Evolutionary conservation across 352 stramenopile species (phyloP).

Genomic region (Globisporangium alternatum): DNA sequence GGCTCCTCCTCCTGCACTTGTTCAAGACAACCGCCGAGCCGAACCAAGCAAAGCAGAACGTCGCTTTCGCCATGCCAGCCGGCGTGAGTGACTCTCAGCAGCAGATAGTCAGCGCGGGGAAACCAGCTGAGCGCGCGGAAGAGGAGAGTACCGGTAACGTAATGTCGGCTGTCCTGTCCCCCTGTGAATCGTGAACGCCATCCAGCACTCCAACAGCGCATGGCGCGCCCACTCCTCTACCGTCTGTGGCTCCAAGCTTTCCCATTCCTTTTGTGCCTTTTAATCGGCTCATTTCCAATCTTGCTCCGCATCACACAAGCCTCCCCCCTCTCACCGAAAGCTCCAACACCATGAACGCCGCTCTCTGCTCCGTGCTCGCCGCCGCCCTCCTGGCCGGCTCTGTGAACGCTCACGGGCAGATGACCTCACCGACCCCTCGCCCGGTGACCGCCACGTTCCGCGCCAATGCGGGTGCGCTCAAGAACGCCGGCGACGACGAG

Average conservation of each 20-base stretch:
- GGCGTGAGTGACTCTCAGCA: background rate
- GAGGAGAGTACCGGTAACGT: background rate
- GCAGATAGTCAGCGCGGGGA: background rate
- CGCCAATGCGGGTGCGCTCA: slow-evolving; percentile 26
- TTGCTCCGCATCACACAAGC: background rate
- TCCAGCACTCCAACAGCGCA: background rate
- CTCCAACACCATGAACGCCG: slow-evolving; percentile 18
- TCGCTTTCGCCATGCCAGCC: background rate
- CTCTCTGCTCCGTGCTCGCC: slow-evolving; percentile 15
- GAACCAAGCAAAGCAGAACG: background rate
- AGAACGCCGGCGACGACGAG: slow-evolving; percentile 36
- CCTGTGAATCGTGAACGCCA: background rate
- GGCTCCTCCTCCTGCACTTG: background rate
- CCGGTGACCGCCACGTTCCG: slow-evolving; percentile 32
- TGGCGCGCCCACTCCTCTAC: background rate
- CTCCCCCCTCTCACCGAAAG: background rate
- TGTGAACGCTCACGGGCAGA: slow-evolving; percentile 37
- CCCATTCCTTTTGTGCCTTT: background rate
- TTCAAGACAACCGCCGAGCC: background rate
- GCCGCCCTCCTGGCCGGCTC: slow-evolving; percentile 21
- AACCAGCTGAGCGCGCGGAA: slow-evolving; percentile 1
- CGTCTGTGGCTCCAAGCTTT: background rate
- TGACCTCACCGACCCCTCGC: slow-evolving; percentile 29
- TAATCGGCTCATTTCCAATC: slow-evolving; percentile 10
- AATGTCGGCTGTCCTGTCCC: background rate